These are phyloP conservation scores for Heritiera fomes DNA, from an alignment of 345 rosid genomes.

Conservation along the genomic window DNA sequence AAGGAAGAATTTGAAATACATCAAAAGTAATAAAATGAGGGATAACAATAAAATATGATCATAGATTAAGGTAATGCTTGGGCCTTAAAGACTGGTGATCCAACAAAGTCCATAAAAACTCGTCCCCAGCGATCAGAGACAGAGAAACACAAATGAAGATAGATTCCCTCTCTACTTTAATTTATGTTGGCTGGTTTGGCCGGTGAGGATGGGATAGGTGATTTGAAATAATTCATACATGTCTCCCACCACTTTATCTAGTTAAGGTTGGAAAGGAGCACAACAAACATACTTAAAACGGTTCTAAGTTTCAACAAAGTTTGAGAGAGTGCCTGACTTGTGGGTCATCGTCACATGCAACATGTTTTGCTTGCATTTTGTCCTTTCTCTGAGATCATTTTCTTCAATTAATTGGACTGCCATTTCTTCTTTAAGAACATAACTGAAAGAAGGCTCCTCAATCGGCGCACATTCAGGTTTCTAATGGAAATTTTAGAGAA, in stretches of 20 bases:
- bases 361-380: not conserved
- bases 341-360: constrained; percentile 25
- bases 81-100: not conserved
- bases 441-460: not conserved
- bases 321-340: constrained; percentile 11
- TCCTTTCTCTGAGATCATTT: not conserved
- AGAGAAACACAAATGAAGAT: constrained; percentile 8
- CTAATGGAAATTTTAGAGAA: not conserved
- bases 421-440: not conserved
- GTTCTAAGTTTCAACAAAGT: not conserved
- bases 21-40: not conserved
- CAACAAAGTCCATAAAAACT: not conserved
- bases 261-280: constrained; percentile 15
- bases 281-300: constrained; percentile 1
- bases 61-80: not conserved
- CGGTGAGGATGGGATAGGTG: constrained; percentile 17
- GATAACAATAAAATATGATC: not conserved
- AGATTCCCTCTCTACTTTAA: constrained; percentile 9
- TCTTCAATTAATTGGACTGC: not conserved
- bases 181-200: not conserved
- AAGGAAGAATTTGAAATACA: not conserved
- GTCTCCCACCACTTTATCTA: constrained; percentile 6
- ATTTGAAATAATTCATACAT: constrained; percentile 12
- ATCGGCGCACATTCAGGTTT: not conserved
- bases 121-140: not conserved